A percentile compares a stretch with the other conserved stretches of the same genome.
Evolutionary conservation across 78 protist genomes (phyloP).

Genomic region (Cavenderia fasciculata): DNA sequence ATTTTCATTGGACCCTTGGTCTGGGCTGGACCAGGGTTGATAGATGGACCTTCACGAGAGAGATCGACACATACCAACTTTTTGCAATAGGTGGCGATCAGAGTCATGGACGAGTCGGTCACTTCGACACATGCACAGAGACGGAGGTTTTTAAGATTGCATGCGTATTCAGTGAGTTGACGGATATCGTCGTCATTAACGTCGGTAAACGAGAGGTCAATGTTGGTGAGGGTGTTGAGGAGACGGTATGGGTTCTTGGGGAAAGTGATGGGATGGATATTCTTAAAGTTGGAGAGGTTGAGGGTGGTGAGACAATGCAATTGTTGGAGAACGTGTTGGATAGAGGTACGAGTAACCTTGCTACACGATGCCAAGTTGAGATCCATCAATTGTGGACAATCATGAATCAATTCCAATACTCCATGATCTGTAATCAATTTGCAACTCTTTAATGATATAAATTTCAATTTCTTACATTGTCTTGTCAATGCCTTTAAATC

Average conservation of each 20-base stretch:
- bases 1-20: conserved; percentile 75
- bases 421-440: conserved; percentile 77
- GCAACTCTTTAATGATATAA: conserved; percentile 61
- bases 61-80: conserved; percentile 59
- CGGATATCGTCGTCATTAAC: conserved; percentile 63
- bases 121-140: conserved; percentile 66
- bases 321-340: conserved; percentile 71
- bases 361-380: conserved; percentile 61
- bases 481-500: conserved; percentile 71
- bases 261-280: conserved; percentile 69
- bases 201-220: conserved; percentile 55
- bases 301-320: conserved; percentile 39
- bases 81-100: conserved; percentile 56
- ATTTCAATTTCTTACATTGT: conserved; percentile 74
- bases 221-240: conserved; percentile 38
- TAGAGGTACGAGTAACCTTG: conserved; percentile 52
- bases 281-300: conserved; percentile 33
- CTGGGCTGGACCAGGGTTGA: conserved; percentile 30
- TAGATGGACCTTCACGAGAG: conserved; percentile 51
- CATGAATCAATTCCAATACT: conserved; percentile 67
- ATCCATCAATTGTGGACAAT: conserved; percentile 76
- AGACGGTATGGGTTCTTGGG: conserved; percentile 75
- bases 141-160: conserved; percentile 48
- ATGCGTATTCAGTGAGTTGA: conserved; percentile 59
- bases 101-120: conserved; percentile 38